phyloP scores from a whole-genome alignment of 2,329 filamentous ascomycete species.

The Ciborinia camelliae region DNA sequence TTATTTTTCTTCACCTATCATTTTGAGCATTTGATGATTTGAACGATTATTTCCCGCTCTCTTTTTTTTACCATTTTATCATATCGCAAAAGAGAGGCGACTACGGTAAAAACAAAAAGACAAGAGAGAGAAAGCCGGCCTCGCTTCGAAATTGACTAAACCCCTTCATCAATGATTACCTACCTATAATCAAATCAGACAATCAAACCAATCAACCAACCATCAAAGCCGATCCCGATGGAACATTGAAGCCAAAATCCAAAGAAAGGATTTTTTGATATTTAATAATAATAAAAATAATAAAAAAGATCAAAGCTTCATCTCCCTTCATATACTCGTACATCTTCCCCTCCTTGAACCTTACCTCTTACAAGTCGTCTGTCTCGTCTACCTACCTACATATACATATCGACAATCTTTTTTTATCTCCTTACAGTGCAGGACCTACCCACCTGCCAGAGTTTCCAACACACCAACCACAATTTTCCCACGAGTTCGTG shows the following conservation, averaged over 20 bases:
- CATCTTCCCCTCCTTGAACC: background rate
- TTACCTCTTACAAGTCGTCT: background rate
- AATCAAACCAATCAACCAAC: background rate
- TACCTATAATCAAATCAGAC: too few species aligned
- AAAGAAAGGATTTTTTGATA: background rate
- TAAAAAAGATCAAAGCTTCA: background rate
- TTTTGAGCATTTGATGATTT: background rate
- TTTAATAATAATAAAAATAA: background rate
- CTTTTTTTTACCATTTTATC: background rate
- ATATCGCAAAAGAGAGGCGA: background rate
- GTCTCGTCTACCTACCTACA: too few species aligned
- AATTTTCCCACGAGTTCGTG: constrained; percentile 13
- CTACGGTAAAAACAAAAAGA: background rate
- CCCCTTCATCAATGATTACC: constrained; percentile 7
- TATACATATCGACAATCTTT: background rate
- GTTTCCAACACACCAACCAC: too few species aligned
- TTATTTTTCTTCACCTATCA: background rate
- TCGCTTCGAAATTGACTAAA: constrained; percentile 16
- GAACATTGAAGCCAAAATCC: background rate
- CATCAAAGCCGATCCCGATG: background rate
- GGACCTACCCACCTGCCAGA: too few species aligned
- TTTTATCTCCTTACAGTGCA: background rate
- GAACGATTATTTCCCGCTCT: background rate
- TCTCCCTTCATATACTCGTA: background rate
- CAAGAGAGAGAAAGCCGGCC: background rate